Evolutionary conservation across 2,329 filamentous ascomycete species (phyloP), one percentile per base, ranked within the genome.

Genomic region (Apiospora pterosperma): DNA sequence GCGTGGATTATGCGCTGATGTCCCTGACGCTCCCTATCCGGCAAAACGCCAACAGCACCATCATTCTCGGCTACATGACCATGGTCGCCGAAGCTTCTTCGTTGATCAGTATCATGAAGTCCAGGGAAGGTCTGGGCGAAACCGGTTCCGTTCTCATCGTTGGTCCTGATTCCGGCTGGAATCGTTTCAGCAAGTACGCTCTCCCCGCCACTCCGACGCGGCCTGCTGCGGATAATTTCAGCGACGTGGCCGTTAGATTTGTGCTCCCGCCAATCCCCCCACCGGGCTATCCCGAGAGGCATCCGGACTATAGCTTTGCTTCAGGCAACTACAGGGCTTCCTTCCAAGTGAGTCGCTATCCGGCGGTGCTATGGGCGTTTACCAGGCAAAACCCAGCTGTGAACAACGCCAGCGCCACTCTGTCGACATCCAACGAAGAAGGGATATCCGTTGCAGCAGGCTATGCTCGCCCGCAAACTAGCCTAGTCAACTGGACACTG

Each of bases 31-130:
- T 95, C 19, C 92, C 93, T 0, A 87, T 97, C 62, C 85, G 92
- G 66, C 88, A 90, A 73, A 91, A 89, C 68, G 82, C 83, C 2
- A 84, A 84, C 2, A 75, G 78, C 48, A 79, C 79, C 4, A 88
- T 90, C 67, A 85, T 95, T 0, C 82, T 97, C 5, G 94, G 92
- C 1, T 97, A 93, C 80, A 85, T 97, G 80, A 97, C 93, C 1
- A 80, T 95, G 2, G 82, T 97, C n/a, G 85, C 91, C 63, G 86
- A 91, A 64, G 90, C 90, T 1, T 79, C 80, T 4, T 83, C 90
- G 1, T 80, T 96, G 4, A 79, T 88, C n/a, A 76, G 83, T 55
- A 84, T 93, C 1, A 79, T 89, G 31, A 77, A 79, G 21, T 90
- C 90, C 1, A 78, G 82, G 2, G 91, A 93, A 74, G 92, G 92